Conservation (phyloP, 2,329 filamentous ascomycete species). For the Penicillium frequentans region DNA sequence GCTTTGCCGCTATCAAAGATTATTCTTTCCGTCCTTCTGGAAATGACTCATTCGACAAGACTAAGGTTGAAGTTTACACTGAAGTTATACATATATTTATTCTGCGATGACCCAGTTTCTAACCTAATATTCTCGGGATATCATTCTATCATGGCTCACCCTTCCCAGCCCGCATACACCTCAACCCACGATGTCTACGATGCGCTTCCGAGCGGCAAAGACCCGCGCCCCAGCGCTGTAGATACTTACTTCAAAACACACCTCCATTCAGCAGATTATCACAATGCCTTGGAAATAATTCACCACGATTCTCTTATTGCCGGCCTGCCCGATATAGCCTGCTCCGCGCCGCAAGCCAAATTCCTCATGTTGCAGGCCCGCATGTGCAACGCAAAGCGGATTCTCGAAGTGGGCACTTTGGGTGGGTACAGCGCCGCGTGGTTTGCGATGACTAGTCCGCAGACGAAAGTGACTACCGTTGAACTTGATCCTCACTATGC, state of each 20-base stretch:
- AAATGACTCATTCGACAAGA: too few species aligned
- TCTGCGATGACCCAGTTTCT: too few species aligned
- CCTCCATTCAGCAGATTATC: background rate
- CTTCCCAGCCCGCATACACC: background rate
- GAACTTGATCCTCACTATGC: background rate
- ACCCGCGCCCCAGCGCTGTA: background rate
- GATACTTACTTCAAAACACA: background rate
- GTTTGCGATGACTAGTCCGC: background rate
- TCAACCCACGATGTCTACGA: background rate
- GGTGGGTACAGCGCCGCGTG: slow-evolving; percentile 1
- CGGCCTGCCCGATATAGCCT: slow-evolving; percentile 6
- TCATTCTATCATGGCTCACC: background rate
- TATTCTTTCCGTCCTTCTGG: too few species aligned
- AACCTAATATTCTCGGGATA: background rate
- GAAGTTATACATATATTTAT: too few species aligned
- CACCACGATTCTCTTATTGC: background rate
- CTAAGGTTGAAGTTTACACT: too few species aligned
- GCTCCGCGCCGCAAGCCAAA: background rate
- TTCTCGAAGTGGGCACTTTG: slow-evolving; percentile 4
- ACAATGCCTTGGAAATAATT: background rate
- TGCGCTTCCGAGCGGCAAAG: background rate
- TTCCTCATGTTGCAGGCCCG: slow-evolving; percentile 1
- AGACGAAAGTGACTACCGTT: background rate
- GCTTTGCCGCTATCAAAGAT: too few species aligned
- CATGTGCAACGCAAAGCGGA: background rate